Percentiles rank a stretch among this genome's conserved stretches.
Evolutionary conservation across 371 early-diverging fungal genomes (phyloP).

Genomic region (Mortierella sp.): DNA sequence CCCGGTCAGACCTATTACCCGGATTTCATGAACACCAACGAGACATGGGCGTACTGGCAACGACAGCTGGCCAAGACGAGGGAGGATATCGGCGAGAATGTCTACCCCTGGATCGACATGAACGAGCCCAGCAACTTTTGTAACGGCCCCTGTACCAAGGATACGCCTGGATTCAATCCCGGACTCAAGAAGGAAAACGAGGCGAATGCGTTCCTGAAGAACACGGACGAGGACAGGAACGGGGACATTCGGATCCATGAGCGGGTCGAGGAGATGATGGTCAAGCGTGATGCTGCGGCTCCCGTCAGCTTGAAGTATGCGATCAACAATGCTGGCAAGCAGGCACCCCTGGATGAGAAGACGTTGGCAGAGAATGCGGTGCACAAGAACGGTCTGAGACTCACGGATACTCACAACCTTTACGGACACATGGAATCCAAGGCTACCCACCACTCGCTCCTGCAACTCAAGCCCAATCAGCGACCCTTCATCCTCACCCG

Average conservation of each 20-base stretch:
- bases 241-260: slow-evolving; percentile 14
- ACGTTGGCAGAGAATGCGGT: slow-evolving; percentile 62
- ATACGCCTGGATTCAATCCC: slow-evolving; percentile 7
- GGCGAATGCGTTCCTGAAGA: neutral
- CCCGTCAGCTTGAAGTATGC: slow-evolving; percentile 54
- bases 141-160: slow-evolving; percentile 62
- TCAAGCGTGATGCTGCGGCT: slow-evolving; percentile 13
- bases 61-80: slow-evolving; percentile 57
- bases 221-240: neutral
- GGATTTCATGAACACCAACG: slow-evolving; percentile 64
- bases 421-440: slow-evolving; percentile 62
- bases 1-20: slow-evolving; percentile 72
- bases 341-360: slow-evolving; percentile 63
- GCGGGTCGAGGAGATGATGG: slow-evolving; percentile 8
- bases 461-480: slow-evolving; percentile 43
- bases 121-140: slow-evolving; percentile 79
- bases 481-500: slow-evolving; percentile 74
- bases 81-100: slow-evolving; percentile 40
- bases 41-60: slow-evolving; percentile 63
- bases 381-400: slow-evolving; percentile 63
- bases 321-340: slow-evolving; percentile 65
- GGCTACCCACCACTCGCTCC: slow-evolving; percentile 58
- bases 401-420: slow-evolving; percentile 66
- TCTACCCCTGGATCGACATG: slow-evolving; percentile 79
- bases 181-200: neutral